A percentile compares a stretch with the other conserved stretches of the same genome.
Evolutionary conservation across 1,139 yeast genomes (phyloP).

Genomic region (Chernovozyma aurita): DNA sequence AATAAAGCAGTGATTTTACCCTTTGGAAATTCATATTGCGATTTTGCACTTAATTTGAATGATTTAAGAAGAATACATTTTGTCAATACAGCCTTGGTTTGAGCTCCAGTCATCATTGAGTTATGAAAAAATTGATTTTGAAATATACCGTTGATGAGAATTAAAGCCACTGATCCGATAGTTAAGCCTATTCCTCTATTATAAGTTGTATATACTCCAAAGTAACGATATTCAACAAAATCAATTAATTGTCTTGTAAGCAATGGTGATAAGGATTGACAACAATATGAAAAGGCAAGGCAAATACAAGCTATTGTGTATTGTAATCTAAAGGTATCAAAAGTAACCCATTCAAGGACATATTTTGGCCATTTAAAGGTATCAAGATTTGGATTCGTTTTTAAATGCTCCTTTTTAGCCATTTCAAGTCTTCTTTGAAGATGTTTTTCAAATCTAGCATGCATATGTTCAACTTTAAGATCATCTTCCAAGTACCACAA

Average conservation of each 20-base stretch:
- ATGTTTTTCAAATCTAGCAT: conserved; percentile 23
- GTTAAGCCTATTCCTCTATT: conserved; percentile 41
- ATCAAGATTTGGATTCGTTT: conserved; percentile 19
- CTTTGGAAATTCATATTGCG: conserved; percentile 32
- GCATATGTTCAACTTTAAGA: conserved; percentile 39
- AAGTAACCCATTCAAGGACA: conserved; percentile 34
- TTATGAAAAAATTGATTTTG: conserved; percentile 42
- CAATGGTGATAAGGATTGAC: conserved; percentile 41
- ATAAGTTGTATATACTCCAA: conserved; percentile 29
- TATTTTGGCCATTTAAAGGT: conserved; percentile 34
- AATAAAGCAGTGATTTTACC: conserved; percentile 42
- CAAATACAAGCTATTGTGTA: conserved; percentile 30
- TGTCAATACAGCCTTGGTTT: conserved; percentile 37
- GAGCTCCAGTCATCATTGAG: conserved; percentile 48
- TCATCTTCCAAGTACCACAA: conserved; percentile 36
- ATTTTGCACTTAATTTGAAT: conserved; percentile 31
- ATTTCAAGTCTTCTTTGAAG: conserved; percentile 20
- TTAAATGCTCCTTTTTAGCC: conserved; percentile 21
- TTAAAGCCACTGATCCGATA: conserved; percentile 35
- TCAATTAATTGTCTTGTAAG: conserved; percentile 36
- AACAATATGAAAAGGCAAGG: conserved; percentile 33
- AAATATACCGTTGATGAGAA: conserved; percentile 38
- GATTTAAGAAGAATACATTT: conserved; percentile 37
- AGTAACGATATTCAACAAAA: conserved; percentile 34
- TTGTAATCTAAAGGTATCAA: conserved; percentile 34